Evolutionary conservation across 208 protist species (phyloP), one percentile per base, ranked within the genome.

Genomic region (Leishmania amazonensis): DNA sequence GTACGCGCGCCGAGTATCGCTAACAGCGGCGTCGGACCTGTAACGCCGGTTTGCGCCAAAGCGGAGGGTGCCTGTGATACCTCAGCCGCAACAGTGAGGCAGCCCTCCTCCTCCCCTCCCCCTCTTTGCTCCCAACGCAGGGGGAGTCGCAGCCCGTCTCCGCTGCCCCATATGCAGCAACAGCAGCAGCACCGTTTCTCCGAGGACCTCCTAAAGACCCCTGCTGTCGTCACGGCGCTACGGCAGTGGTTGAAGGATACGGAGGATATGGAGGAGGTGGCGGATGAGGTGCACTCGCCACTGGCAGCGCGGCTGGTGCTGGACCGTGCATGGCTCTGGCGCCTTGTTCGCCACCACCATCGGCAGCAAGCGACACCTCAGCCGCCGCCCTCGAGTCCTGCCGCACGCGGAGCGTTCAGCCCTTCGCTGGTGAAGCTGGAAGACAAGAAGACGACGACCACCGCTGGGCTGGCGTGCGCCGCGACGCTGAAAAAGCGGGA

Each of bases 301-400:
- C 80, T 89, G 11, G 57, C 78, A 42, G 78, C 83, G 19, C 71
- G 75, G 40, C 81, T 89, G 47, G 53, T 60, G 47, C 38, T 89
- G 38, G 81, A 89, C 53, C 31, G 80, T 3, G 70, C 65, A 40
- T 75, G 65, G 80, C 77, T 87, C 31, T 81, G 80, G 49, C 31
- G 53, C 11, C 57, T 79, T n/a, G 75, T 80, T n/a, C 58, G 76
- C 31, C 60, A n/a, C 3, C 9, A 42, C 72, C 40, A 54, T 38
- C 42, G 40, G 49, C 49, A 62, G 28, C 40, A 51, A 54, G 38
- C 47, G 38, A 35, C 51, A 62, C 65, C 54, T 57, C 35, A 21
- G n/a, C 21, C 15, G 35, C 73, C 7, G 35, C 31, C 47, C 45
- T 42, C 73, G n/a, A 54, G 73, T 42, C 73, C 51, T 3, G 53